Base-by-base conservation (phyloP, 768 basidiomycete species). In the Megacollybia marginata region DNA sequence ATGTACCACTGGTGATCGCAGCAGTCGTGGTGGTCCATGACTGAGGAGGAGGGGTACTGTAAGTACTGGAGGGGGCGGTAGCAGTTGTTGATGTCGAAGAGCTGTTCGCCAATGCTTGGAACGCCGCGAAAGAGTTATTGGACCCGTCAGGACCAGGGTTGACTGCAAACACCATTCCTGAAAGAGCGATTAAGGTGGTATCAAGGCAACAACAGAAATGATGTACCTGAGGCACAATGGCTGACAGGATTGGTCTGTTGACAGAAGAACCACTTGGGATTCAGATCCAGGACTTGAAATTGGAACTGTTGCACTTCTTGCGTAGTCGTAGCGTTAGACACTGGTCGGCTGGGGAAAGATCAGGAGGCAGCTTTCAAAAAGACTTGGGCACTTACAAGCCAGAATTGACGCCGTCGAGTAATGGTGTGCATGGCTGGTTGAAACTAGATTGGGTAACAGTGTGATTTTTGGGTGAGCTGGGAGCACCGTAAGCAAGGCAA, bases 121-220 rank as follows among this genome's bases (percentile, higher is more conserved):
- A 82, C 8, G 70, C 71, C 7, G 62, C 54, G 62, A 82, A 80
- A 7, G 77, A 72, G 54, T 66, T 57, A 13, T 65, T 59, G 10
- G 58, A 54, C 8, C 59, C 57, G 15, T 65, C 65, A 0, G 60
- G 63, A 2, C 74, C 76, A 1, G 82, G 72, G 62, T 85, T 85
- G 61, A 83, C 69, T 3, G 80, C 80, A 59, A 81, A 81, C 20
- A 84, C 82, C 83, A 84, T 84, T 52, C 82, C 79, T 62, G 42
- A n/a, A 16, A 47, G 13, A n/a, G 43, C 18, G 46, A 18, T 18
- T 49, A 16, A 43, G 15, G 11, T 42, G 33, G 15, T 35, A 10
- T 15, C 16, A 42, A 42, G 7, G 40, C 42, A 33, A n/a, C 9
- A 38, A 46, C 11, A 15, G 28, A 16, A 18, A n/a, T 15, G 12